phyloP scores from a whole-genome alignment of 495 filamentous ascomycete genomes.

The Evernia prunastri region DNA sequence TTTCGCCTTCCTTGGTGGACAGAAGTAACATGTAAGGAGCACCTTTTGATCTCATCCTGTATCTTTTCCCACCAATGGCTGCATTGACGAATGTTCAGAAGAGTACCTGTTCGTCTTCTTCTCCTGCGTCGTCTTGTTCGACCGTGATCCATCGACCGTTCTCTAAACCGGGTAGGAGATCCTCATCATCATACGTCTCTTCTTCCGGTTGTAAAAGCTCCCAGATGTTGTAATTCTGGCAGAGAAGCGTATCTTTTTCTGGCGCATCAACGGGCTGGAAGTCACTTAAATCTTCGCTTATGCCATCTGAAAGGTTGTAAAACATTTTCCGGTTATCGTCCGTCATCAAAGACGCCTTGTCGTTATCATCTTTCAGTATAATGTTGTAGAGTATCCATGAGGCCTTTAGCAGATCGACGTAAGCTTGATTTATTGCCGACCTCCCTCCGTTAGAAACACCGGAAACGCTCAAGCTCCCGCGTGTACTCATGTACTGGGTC shows the following conservation, averaged over 20 bases:
- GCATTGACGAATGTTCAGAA: slow-evolving; percentile 40
- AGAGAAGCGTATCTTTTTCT: slow-evolving; percentile 25
- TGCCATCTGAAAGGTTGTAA: slow-evolving; percentile 36
- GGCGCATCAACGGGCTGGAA: slow-evolving; percentile 33
- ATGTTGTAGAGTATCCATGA: slow-evolving; percentile 41
- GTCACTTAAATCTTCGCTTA: slow-evolving; percentile 34
- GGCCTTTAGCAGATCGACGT: slow-evolving; percentile 40
- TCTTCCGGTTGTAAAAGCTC: slow-evolving; percentile 37
- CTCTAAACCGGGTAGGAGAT: slow-evolving; percentile 27
- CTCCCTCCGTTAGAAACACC: slow-evolving; percentile 25
- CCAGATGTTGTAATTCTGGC: slow-evolving; percentile 36
- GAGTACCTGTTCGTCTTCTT: slow-evolving; percentile 38
- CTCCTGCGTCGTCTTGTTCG: slow-evolving; percentile 37
- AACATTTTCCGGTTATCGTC: slow-evolving; percentile 40
- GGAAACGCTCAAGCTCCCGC: slow-evolving; percentile 28
- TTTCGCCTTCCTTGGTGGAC: slow-evolving; percentile 36
- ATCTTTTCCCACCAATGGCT: slow-evolving; percentile 36
- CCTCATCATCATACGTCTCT: slow-evolving; percentile 22
- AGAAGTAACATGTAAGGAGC: slow-evolving; percentile 42
- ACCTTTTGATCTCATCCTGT: slow-evolving; percentile 35
- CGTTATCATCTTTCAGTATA: slow-evolving; percentile 30
- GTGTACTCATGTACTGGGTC: slow-evolving; percentile 25
- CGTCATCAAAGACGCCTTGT: slow-evolving; percentile 26
- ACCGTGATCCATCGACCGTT: slow-evolving; percentile 36
- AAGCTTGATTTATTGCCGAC: slow-evolving; percentile 32